A percentile compares a stretch with the other conserved stretches of the same genome.
Conservation (phyloP, 2,329 filamentous ascomycete genomes). For the Cercospora beticola region DNA sequence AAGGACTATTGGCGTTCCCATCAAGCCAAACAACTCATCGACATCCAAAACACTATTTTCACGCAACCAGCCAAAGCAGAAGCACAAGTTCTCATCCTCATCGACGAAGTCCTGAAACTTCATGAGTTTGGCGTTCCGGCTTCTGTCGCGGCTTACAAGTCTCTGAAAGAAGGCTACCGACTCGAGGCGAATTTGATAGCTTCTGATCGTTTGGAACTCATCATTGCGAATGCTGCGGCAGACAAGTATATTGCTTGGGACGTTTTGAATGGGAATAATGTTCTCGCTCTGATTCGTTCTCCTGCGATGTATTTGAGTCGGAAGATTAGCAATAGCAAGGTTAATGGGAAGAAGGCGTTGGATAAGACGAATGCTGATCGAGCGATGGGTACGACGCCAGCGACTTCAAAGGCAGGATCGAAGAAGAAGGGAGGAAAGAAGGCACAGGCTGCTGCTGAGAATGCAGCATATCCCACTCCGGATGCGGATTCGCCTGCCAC, state of each 20-base stretch:
- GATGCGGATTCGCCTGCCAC: background rate
- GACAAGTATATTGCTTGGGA: conserved; percentile 24
- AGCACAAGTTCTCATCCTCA: conserved; percentile 18
- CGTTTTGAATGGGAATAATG: conserved; percentile 12
- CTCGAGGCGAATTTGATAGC: conserved; percentile 12
- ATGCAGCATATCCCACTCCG: background rate
- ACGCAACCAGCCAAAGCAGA: conserved; percentile 5
- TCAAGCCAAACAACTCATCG: conserved; percentile 8
- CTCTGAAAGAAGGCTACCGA: conserved; percentile 14
- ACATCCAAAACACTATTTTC: background rate
- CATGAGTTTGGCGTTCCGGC: conserved; percentile 18
- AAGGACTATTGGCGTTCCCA: conserved; percentile 17
- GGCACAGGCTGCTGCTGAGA: background rate
- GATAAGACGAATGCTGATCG: conserved; percentile 13
- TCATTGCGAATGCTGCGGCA: conserved; percentile 8
- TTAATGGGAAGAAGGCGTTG: conserved; percentile 22
- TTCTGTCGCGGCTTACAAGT: conserved; percentile 3
- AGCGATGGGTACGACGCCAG: background rate
- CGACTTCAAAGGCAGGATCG: background rate
- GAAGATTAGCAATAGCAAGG: conserved; percentile 20
- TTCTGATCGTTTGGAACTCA: conserved; percentile 14
- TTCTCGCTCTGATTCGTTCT: conserved; percentile 9
- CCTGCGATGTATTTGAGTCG: conserved; percentile 17
- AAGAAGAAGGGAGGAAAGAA: background rate
- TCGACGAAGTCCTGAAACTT: conserved; percentile 17